Evolutionary conservation across 768 basidiomycete genomes (phyloP).

Genomic region (Hericium coralloides): DNA sequence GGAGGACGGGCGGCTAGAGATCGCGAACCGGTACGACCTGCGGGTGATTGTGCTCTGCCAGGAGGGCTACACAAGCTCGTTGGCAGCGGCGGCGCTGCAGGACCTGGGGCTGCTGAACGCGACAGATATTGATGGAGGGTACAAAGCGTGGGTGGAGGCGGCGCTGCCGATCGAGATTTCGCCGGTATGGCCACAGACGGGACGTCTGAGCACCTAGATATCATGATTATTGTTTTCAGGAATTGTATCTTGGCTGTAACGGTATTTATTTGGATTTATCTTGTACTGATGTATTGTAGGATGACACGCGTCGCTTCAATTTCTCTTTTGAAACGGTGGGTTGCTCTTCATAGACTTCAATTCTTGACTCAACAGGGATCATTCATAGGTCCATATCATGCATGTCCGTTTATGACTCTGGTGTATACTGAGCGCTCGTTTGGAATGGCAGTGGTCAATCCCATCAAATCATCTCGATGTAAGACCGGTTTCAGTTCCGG

Average conservation of each 20-base stretch:
- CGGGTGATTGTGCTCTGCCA: slow-evolving; percentile 68
- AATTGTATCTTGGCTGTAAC: not conserved
- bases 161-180: slow-evolving; percentile 39
- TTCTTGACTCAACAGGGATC: too few species aligned
- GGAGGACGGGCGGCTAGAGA: slow-evolving; percentile 40
- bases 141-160: slow-evolving; percentile 59
- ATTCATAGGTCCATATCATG: too few species aligned
- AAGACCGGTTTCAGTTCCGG: too few species aligned
- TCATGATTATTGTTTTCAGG: not conserved
- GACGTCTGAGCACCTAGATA: not conserved
- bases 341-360: too few species aligned
- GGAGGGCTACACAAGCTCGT: slow-evolving; percentile 63
- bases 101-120: slow-evolving; percentile 65
- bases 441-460: too few species aligned
- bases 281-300: not conserved
- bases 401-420: too few species aligned
- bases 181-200: not conserved
- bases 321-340: too few species aligned
- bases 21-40: slow-evolving; percentile 70
- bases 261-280: not conserved
- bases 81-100: slow-evolving; percentile 62
- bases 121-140: slow-evolving; percentile 73
- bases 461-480: too few species aligned
- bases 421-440: too few species aligned
- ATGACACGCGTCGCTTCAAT: too few species aligned